Evolutionary conservation across 2,329 filamentous ascomycete species (phyloP).

Genomic region (Cryphonectria japonica): DNA sequence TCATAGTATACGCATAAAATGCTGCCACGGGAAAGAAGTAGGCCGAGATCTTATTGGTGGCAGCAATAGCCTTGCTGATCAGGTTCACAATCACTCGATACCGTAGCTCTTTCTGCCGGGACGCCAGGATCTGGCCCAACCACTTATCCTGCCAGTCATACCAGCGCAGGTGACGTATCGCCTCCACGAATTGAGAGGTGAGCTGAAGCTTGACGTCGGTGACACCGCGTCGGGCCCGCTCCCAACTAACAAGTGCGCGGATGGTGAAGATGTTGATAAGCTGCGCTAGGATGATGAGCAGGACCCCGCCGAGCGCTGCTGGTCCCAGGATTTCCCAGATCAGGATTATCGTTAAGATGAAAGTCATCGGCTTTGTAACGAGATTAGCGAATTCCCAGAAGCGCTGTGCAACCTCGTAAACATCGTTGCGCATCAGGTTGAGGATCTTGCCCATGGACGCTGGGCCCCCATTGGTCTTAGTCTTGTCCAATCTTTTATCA

Average conservation of each 20-base stretch:
- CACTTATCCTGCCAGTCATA: slow-evolving; percentile 82
- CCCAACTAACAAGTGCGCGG: slow-evolving; percentile 66
- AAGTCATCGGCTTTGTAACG: slow-evolving; percentile 74
- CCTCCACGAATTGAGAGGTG: slow-evolving; percentile 84
- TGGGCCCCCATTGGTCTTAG: slow-evolving; percentile 42
- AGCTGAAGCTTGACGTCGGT: slow-evolving; percentile 80
- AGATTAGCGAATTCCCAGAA: slow-evolving; percentile 88
- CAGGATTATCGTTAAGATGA: slow-evolving; percentile 73
- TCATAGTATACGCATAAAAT: slow-evolving; percentile 78
- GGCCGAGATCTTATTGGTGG: slow-evolving; percentile 72
- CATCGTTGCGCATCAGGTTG: slow-evolving; percentile 81
- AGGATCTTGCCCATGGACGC: slow-evolving; percentile 90
- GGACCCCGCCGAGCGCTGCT: slow-evolving; percentile 74
- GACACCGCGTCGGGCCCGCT: slow-evolving; percentile 70
- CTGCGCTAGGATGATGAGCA: slow-evolving; percentile 71
- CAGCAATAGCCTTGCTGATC: slow-evolving; percentile 65
- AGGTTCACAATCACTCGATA: slow-evolving; percentile 66
- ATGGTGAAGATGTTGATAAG: slow-evolving; percentile 70
- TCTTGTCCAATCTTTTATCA: slow-evolving; percentile 34
- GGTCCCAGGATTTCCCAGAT: slow-evolving; percentile 81
- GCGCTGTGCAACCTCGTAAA: slow-evolving; percentile 78
- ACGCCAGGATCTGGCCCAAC: slow-evolving; percentile 70
- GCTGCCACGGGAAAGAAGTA: slow-evolving; percentile 79
- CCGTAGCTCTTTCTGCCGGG: slow-evolving; percentile 69
- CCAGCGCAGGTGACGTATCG: slow-evolving; percentile 79